A percentile compares a stretch with the other conserved stretches of the same genome.
These are phyloP conservation scores for Pichia nakasei DNA, from an alignment of 805 yeast genomes.

Conservation along the genomic window DNA sequence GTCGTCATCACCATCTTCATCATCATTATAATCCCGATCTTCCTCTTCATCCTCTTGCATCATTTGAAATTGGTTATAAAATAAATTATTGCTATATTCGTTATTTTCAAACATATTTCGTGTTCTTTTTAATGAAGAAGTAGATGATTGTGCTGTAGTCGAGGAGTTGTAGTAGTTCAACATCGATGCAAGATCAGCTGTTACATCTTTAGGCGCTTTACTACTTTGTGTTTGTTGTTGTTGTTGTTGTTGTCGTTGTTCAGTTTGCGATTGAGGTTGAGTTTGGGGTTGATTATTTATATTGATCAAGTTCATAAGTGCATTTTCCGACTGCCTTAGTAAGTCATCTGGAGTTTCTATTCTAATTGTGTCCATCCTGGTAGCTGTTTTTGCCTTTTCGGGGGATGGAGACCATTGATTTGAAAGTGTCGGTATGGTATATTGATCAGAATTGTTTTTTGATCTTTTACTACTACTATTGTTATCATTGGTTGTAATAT, in stretches of 20 bases:
- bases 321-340: constrained; percentile 1
- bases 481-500: neutral
- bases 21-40: neutral
- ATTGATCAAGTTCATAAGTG: neutral
- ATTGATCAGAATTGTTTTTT: neutral
- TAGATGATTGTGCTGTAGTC: neutral
- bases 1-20: neutral
- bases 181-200: constrained; percentile 5
- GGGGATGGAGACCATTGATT: neutral
- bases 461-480: neutral
- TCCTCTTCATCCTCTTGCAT: neutral
- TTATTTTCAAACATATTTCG: neutral
- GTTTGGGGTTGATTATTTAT: neutral
- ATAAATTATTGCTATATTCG: neutral
- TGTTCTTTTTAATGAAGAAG: neutral
- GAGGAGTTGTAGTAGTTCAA: constrained; percentile 5
- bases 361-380: neutral
- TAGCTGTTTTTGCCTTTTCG: neutral
- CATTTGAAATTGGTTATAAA: neutral
- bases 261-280: neutral
- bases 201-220: neutral
- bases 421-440: constrained; percentile 1
- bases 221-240: neutral
- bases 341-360: constrained; percentile 1
- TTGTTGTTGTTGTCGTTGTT: no score